Conservation (phyloP, 106 monocot genomes). For the Hemerocallis citrina region DNA sequence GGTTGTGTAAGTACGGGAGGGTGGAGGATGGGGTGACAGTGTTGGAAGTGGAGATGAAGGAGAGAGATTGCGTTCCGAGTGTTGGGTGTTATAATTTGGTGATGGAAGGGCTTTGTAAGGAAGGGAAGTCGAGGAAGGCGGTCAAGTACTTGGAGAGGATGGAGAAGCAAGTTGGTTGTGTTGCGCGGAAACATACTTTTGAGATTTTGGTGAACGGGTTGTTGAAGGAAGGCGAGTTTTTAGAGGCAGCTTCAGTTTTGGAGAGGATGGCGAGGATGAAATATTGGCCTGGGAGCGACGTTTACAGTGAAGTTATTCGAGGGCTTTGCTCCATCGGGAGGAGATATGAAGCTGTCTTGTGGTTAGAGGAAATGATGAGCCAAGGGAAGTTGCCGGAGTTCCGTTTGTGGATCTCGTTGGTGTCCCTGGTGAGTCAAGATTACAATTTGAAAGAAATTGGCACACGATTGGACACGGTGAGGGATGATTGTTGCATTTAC, state of each 20-base stretch:
- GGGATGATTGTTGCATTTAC: too few species aligned
- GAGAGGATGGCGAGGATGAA: conserved; percentile 63
- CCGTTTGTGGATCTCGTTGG: conserved; percentile 56
- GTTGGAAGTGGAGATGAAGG: conserved; percentile 57
- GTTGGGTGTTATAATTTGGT: conserved; percentile 44
- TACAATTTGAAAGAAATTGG: neutral
- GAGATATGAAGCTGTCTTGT: conserved; percentile 69
- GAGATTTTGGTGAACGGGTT: conserved; percentile 59
- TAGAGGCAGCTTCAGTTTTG: conserved; percentile 46
- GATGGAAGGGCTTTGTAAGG: conserved; percentile 60
- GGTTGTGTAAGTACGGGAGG: conserved; percentile 45
- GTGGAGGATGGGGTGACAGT: conserved; percentile 43
- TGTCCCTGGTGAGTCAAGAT: conserved; percentile 30
- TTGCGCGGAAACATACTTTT: conserved; percentile 43
- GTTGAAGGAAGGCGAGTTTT: conserved; percentile 30
- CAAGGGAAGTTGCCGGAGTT: conserved; percentile 39
- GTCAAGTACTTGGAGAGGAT: conserved; percentile 36
- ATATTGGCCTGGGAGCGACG: conserved; percentile 22
- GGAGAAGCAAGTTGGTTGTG: conserved; percentile 37
- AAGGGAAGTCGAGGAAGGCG: conserved; percentile 39
- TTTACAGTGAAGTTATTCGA: conserved; percentile 28
- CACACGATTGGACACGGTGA: too few species aligned
- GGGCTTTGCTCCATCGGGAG: conserved; percentile 50
- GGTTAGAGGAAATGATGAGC: conserved; percentile 85
- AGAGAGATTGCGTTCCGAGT: conserved; percentile 38